phyloP scores from a whole-genome alignment of 1,284 basidiomycete species.

The Stygiomarasmius scandens region DNA sequence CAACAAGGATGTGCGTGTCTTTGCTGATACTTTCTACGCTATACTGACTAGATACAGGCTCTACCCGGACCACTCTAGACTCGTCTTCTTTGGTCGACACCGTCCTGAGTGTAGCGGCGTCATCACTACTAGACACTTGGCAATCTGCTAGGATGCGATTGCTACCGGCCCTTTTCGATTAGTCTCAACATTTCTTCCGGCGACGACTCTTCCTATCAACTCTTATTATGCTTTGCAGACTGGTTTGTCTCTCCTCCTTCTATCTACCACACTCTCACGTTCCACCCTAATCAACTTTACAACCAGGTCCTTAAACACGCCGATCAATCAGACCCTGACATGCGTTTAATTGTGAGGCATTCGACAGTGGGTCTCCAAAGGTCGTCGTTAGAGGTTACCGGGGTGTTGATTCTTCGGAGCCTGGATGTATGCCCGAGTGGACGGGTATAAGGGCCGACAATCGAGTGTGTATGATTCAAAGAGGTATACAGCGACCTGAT shows the following conservation, averaged over 20 bases:
- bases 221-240: constrained; percentile 51
- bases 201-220: constrained; percentile 26
- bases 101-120: constrained; percentile 6
- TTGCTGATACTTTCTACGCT: neutral
- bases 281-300: constrained; percentile 55
- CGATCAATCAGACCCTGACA: constrained; percentile 27
- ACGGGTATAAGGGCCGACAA: neutral
- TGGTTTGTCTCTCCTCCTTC: constrained; percentile 36
- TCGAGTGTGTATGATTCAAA: no score
- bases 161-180: constrained; percentile 11
- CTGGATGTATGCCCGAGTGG: neutral
- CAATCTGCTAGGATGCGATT: constrained; percentile 1
- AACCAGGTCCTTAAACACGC: constrained; percentile 29
- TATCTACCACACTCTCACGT: constrained; percentile 61
- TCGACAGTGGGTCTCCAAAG: no score
- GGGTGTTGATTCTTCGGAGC: neutral
- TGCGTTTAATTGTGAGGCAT: constrained; percentile 17
- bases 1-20: constrained; percentile 36
- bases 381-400: neutral
- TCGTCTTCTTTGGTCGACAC: constrained; percentile 4
- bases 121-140: constrained; percentile 1
- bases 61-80: constrained; percentile 9
- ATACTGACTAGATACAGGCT: constrained; percentile 1
- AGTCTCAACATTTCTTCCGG: constrained; percentile 27
- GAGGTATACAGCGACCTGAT: no score